A percentile compares a stretch with the other conserved stretches of the same genome.
Evolutionary conservation across 2,329 filamentous ascomycete genomes (phyloP).

Genomic region (Penicillium sp.): DNA sequence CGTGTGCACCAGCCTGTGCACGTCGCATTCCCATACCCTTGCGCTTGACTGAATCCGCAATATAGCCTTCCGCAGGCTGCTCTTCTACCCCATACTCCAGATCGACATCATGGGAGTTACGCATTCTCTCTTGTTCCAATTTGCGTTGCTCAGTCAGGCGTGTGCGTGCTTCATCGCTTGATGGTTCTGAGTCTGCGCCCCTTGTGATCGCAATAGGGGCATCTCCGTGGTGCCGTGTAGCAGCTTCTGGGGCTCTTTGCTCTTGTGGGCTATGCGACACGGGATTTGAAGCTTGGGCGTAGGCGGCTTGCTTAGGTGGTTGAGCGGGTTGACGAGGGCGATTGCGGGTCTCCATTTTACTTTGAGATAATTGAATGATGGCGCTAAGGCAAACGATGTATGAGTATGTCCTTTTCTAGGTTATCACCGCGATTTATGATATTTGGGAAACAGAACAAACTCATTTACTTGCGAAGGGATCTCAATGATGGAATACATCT

Average conservation of each 20-base stretch:
- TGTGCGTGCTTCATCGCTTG: conserved; percentile 26
- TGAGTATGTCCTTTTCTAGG: neutral
- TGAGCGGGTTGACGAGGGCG: conserved; percentile 24
- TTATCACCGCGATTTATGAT: neutral
- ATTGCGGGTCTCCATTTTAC: conserved; percentile 19
- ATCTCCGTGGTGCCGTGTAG: conserved; percentile 24
- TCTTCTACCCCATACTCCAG: conserved; percentile 38
- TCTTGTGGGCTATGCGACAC: conserved; percentile 30
- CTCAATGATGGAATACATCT: neutral
- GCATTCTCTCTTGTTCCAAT: conserved; percentile 15
- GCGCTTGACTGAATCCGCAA: conserved; percentile 31
- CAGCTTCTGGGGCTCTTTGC: conserved; percentile 14
- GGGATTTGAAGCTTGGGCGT: conserved; percentile 35
- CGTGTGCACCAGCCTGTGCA: conserved; percentile 36
- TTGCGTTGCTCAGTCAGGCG: conserved; percentile 17
- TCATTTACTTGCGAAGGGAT: neutral
- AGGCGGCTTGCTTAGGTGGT: conserved; percentile 37
- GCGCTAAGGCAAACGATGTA: neutral
- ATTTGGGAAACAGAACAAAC: neutral
- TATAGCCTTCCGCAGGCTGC: conserved; percentile 36
- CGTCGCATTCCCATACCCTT: conserved; percentile 24
- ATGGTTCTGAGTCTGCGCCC: conserved; percentile 28
- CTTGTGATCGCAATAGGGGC: conserved; percentile 20
- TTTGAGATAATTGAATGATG: neutral
- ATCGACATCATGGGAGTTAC: conserved; percentile 27